Percentiles rank a stretch among this genome's conserved stretches.
Conservation (phyloP, 768 basidiomycete species). For the Kockovaella imperatae region DNA sequence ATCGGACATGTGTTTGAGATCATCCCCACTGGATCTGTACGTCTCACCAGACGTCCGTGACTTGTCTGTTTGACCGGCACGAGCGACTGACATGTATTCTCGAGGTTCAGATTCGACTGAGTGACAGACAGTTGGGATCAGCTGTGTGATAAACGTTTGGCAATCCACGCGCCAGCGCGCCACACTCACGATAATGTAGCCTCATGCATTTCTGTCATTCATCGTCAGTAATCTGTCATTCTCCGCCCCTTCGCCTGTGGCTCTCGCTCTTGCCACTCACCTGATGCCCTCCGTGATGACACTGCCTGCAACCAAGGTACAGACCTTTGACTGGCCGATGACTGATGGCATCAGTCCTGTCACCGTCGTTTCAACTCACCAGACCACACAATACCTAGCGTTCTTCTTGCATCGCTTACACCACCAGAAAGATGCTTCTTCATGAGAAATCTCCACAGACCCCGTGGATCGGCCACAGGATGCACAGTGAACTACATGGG, state of each 20-base stretch:
- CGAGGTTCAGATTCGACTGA: background rate
- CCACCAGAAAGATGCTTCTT: constrained; percentile 30
- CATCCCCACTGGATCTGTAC: background rate
- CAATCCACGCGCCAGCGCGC: no score
- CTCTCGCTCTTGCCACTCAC: constrained; percentile 6
- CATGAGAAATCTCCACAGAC: constrained; percentile 22
- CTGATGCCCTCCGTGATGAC: constrained; percentile 35
- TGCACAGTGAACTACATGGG: constrained; percentile 24
- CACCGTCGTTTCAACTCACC: constrained; percentile 10
- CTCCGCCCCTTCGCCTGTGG: no score
- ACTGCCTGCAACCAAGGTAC: constrained; percentile 29
- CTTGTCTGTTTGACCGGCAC: background rate
- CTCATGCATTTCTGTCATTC: constrained; percentile 18
- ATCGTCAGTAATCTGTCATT: no score
- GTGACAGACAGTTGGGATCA: background rate
- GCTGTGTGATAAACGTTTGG: background rate
- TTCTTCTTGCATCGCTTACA: constrained; percentile 27
- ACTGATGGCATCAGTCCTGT: constrained; percentile 2
- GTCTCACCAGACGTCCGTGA: background rate
- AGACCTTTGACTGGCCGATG: constrained; percentile 25
- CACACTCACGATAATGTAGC: constrained; percentile 30
- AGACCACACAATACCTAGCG: constrained; percentile 27
- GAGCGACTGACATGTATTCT: constrained; percentile 4
- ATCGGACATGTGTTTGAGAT: background rate
- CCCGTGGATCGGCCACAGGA: constrained; percentile 30